A percentile compares a stretch with the other conserved stretches of the same genome.
These are phyloP conservation scores for Xylaria bambusicola DNA, from an alignment of 495 filamentous ascomycete species.

Conservation along the genomic window DNA sequence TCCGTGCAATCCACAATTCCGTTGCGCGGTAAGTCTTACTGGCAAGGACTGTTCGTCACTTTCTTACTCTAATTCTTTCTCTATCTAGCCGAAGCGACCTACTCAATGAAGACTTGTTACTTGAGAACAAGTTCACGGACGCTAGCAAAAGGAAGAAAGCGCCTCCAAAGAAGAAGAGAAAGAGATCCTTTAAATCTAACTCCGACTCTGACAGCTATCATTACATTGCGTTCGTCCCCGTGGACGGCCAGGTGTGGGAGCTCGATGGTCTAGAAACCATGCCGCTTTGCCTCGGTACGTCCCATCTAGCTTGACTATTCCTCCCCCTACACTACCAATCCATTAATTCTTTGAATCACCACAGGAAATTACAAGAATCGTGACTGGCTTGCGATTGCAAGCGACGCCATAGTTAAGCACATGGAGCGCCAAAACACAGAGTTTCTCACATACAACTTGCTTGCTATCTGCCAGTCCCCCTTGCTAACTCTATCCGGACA, in stretches of 20 bases:
- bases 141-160: constrained; percentile 40
- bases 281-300: constrained; percentile 68
- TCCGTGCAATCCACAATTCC: constrained; percentile 82
- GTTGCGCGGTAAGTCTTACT: constrained; percentile 66
- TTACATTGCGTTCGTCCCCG: constrained; percentile 87
- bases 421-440: constrained; percentile 44
- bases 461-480: constrained; percentile 48
- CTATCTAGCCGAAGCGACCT: constrained; percentile 69
- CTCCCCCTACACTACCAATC: background rate
- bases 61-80: background rate
- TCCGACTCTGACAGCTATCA: constrained; percentile 57
- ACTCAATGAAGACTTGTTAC: constrained; percentile 69
- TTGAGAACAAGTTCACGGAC: constrained; percentile 61
- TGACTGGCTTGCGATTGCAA: constrained; percentile 45
- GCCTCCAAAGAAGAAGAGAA: constrained; percentile 30
- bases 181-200: constrained; percentile 21
- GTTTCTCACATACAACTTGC: constrained; percentile 45
- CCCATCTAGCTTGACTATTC: background rate
- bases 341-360: constrained; percentile 1
- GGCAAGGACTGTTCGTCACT: background rate
- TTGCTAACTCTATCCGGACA: constrained; percentile 27
- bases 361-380: background rate
- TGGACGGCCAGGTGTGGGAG: constrained; percentile 75
- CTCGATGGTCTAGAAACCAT: constrained; percentile 82
- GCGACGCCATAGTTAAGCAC: constrained; percentile 39